Conservation (phyloP, 176 grass and related monocot species). For the Oryza rufipogon region DNA sequence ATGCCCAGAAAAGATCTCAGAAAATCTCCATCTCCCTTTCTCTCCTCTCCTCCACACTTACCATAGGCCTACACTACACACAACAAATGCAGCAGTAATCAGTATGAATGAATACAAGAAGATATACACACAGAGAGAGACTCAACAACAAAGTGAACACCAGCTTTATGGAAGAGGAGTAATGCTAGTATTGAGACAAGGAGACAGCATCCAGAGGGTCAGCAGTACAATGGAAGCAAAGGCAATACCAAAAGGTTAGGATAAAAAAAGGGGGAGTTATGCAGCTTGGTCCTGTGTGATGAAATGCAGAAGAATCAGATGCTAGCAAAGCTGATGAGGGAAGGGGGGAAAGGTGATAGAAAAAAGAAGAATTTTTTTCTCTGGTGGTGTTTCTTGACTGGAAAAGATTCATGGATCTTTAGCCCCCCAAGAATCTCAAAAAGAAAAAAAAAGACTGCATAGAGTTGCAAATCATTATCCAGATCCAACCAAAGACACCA, state of each 20-base stretch:
- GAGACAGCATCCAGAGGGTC: constrained; percentile 44
- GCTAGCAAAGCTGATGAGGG: constrained; percentile 15
- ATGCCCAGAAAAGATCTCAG: constrained; percentile 44
- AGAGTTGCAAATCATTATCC: constrained; percentile 39
- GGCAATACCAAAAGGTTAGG: constrained; percentile 4
- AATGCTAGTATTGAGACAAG: constrained; percentile 22
- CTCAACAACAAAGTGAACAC: neutral
- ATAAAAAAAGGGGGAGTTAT: neutral
- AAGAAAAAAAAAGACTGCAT: neutral
- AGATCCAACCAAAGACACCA: constrained; percentile 14
- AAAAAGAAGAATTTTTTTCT: constrained; percentile 2
- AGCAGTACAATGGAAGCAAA: constrained; percentile 48
- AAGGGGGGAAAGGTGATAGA: neutral
- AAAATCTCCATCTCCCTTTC: neutral
- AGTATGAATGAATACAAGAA: neutral
- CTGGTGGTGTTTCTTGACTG: constrained; percentile 9
- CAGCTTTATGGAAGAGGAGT: constrained; percentile 14
- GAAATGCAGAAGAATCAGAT: constrained; percentile 51
- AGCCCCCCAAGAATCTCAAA: constrained; percentile 36
- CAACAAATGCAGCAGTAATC: constrained; percentile 12
- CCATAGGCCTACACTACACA: neutral
- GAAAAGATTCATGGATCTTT: constrained; percentile 52
- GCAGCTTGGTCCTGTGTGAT: constrained; percentile 38
- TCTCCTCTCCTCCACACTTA: neutral
- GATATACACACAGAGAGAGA: neutral